These are phyloP conservation scores for Neobulgaria alba DNA, from an alignment of 2,329 filamentous ascomycete genomes.

Conservation along the genomic window DNA sequence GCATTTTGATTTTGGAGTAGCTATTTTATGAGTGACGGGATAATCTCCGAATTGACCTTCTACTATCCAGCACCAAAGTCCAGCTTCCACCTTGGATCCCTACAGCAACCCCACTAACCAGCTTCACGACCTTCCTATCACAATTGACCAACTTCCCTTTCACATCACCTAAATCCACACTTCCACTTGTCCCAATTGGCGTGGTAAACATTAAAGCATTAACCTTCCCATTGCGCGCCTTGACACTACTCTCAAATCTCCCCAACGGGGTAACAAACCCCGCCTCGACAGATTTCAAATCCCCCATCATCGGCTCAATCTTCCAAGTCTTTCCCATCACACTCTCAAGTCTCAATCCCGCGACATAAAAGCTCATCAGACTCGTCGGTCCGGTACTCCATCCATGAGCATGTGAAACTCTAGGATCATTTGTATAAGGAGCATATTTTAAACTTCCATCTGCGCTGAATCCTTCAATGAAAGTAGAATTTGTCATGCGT, in stretches of 20 bases:
- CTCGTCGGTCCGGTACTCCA: constrained; percentile 29
- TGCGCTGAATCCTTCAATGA: constrained; percentile 31
- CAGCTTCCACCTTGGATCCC: background rate
- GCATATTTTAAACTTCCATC: constrained; percentile 31
- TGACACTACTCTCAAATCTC: constrained; percentile 20
- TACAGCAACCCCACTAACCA: constrained; percentile 3
- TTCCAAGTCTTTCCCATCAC: constrained; percentile 24
- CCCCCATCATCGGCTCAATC: constrained; percentile 28
- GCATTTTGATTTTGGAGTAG: too few species aligned
- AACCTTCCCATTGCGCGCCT: background rate
- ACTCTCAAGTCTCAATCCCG: constrained; percentile 21
- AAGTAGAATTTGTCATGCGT: constrained; percentile 31
- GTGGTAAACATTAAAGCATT: background rate
- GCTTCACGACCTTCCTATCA: background rate
- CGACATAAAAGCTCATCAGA: constrained; percentile 23
- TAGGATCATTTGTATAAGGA: constrained; percentile 28
- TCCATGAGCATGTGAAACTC: constrained; percentile 29
- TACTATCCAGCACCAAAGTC: background rate
- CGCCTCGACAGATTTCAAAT: constrained; percentile 30
- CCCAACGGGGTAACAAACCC: constrained; percentile 32
- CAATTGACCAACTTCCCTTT: background rate
- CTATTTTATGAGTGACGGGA: too few species aligned
- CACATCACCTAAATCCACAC: constrained; percentile 1
- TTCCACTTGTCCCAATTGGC: background rate
- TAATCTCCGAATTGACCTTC: too few species aligned